Conservation (phyloP, 495 filamentous ascomycete genomes). For the Daldinia grandis region DNA sequence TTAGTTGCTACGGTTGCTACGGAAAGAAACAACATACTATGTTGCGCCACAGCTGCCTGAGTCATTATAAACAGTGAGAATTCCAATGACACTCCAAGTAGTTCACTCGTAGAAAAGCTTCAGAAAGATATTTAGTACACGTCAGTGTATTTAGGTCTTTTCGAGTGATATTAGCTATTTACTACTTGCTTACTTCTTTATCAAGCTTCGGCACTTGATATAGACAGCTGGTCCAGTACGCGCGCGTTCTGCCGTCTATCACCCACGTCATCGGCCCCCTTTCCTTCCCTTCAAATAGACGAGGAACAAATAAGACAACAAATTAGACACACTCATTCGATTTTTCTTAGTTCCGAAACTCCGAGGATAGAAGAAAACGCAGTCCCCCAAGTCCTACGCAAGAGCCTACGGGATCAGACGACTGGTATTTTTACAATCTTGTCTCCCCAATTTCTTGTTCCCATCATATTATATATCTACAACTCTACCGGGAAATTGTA, state of each 20-base stretch:
- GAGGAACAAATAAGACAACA: constrained; percentile 16
- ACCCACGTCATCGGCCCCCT: constrained; percentile 10
- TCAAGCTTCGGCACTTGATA: not conserved
- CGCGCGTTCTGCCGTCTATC: not conserved
- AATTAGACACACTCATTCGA: constrained; percentile 15
- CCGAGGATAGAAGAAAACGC: constrained; percentile 19
- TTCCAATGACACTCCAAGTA: not conserved
- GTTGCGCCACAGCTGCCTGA: not conserved
- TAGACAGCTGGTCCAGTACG: not conserved
- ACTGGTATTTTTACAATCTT: constrained; percentile 9
- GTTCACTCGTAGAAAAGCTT: not conserved
- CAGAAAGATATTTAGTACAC: not conserved
- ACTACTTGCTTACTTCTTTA: not conserved
- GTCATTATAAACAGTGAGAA: not conserved
- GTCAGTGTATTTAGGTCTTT: not conserved
- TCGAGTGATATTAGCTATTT: not conserved
- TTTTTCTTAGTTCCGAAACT: constrained; percentile 24
- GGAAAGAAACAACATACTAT: not conserved
- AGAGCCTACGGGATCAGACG: constrained; percentile 3
- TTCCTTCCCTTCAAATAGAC: not conserved
- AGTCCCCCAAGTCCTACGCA: constrained; percentile 11
- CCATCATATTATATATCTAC: not conserved
- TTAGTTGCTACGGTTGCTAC: not conserved
- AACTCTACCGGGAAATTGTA: not conserved
- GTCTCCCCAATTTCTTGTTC: constrained; percentile 6